phyloP scores from a whole-genome alignment of 2,329 filamentous ascomycete species.

The Colletotrichum graminicola region DNA sequence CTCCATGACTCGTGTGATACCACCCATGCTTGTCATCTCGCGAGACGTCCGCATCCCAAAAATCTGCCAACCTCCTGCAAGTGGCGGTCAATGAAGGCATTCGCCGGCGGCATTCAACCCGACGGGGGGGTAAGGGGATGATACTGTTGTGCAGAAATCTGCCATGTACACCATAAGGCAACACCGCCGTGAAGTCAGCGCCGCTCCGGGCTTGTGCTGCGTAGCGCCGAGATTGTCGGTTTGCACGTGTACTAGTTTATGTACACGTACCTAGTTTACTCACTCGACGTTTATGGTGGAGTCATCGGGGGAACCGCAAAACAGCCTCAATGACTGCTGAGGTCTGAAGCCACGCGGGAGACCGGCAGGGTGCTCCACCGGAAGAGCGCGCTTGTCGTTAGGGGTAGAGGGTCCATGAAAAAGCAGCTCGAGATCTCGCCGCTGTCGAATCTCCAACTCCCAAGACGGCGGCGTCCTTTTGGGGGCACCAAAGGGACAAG shows the following conservation, averaged over 20 bases:
- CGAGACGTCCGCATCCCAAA: conserved; percentile 8
- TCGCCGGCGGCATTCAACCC: conserved; percentile 9
- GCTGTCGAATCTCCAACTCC: conserved; percentile 39
- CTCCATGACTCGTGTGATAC: conserved; percentile 33
- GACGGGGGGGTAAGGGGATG: background rate
- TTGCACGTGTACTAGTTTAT: conserved; percentile 9
- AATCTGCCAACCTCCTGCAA: conserved; percentile 28
- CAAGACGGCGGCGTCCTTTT: conserved; percentile 33
- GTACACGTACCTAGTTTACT: background rate
- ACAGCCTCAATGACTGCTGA: conserved; percentile 37
- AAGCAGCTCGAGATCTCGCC: conserved; percentile 37
- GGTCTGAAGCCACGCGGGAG: conserved; percentile 40
- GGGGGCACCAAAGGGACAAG: conserved; percentile 33
- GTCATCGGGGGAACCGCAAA: conserved; percentile 40
- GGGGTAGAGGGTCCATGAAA: conserved; percentile 37
- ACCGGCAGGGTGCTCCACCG: conserved; percentile 31
- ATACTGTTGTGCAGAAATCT: conserved; percentile 3
- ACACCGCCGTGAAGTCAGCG: conserved; percentile 11
- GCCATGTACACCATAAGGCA: conserved; percentile 7
- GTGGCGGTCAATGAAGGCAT: conserved; percentile 31
- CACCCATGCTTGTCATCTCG: conserved; percentile 33
- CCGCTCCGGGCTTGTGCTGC: conserved; percentile 4
- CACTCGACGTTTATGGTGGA: conserved; percentile 26
- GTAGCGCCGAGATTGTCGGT: conserved; percentile 1
- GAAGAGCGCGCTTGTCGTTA: conserved; percentile 34